Evolutionary conservation across 1,139 yeast species (phyloP).

Genomic region (Pichia sp.): DNA sequence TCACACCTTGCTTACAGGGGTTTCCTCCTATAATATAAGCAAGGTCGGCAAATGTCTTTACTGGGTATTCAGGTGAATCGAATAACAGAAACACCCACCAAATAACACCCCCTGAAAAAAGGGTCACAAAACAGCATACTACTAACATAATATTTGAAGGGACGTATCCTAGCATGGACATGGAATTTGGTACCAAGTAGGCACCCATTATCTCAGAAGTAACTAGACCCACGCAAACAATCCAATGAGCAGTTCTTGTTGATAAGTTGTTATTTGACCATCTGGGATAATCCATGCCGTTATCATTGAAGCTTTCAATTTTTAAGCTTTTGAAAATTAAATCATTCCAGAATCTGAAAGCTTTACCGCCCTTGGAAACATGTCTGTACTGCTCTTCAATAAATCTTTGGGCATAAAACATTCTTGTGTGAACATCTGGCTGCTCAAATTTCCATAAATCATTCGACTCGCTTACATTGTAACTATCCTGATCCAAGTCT

Average conservation of each 20-base stretch:
- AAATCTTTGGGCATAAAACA: conserved; percentile 25
- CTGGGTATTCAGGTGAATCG: conserved; percentile 41
- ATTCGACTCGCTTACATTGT: not conserved
- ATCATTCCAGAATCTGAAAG: conserved; percentile 7
- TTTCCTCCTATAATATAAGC: conserved; percentile 37
- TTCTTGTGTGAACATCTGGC: conserved; percentile 16
- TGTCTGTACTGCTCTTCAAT: conserved; percentile 21
- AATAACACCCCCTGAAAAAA: conserved; percentile 30
- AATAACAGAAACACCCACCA: conserved; percentile 29
- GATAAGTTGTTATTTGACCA: conserved; percentile 20
- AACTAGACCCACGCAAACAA: conserved; percentile 41
- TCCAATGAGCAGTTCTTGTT: conserved; percentile 21
- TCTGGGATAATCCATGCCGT: conserved; percentile 14
- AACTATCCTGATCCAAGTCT: not conserved
- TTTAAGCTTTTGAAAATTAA: conserved; percentile 10
- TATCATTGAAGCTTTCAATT: conserved; percentile 13
- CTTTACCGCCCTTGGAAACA: not conserved
- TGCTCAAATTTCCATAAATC: conserved; percentile 3
- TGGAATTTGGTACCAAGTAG: conserved; percentile 41
- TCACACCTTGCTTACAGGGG: conserved; percentile 32
- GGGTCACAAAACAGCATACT: conserved; percentile 38
- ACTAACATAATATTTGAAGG: conserved; percentile 40
- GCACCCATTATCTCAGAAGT: conserved; percentile 49
- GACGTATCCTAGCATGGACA: conserved; percentile 40
- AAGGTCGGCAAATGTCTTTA: conserved; percentile 40